Conservation (phyloP, 345 rosid genomes). For the Linum usitatissimum region DNA sequence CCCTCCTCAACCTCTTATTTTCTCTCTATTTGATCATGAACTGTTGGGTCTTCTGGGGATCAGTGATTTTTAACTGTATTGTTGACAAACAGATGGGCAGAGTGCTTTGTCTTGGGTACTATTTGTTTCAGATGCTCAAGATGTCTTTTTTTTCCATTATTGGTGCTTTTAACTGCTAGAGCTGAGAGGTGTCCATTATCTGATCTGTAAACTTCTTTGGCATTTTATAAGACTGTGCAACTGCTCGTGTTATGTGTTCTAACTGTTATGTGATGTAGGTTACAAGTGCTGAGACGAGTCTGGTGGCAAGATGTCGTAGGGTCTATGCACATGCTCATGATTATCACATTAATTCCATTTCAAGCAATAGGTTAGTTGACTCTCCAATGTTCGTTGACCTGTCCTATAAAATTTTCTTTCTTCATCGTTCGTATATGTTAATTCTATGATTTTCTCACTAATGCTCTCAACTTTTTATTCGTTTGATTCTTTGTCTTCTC, state of each 20-base stretch:
- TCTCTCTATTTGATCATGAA: not conserved
- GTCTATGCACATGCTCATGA: slow-evolving; percentile 16
- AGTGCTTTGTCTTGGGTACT: too few species aligned
- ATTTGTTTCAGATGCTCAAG: not conserved
- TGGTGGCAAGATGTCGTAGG: slow-evolving; percentile 6
- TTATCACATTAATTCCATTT: slow-evolving; percentile 32
- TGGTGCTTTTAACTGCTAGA: not conserved
- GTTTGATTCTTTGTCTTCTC: too few species aligned
- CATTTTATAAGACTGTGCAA: not conserved
- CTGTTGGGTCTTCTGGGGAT: not conserved
- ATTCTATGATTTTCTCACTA: not conserved
- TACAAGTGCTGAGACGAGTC: slow-evolving; percentile 59
- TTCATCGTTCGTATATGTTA: not conserved
- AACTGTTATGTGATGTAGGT: slow-evolving; percentile 36
- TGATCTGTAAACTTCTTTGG: not conserved
- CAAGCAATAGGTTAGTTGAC: slow-evolving; percentile 29
- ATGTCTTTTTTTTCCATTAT: too few species aligned
- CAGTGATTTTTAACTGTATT: not conserved
- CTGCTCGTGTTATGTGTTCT: slow-evolving; percentile 8
- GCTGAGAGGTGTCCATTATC: not conserved
- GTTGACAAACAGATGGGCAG: not conserved
- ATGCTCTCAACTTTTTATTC: too few species aligned
- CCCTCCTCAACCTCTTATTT: not conserved
- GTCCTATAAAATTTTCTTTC: slow-evolving; percentile 4
- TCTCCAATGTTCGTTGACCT: not conserved